A percentile compares a stretch with the other conserved stretches of the same genome.
phyloP scores from a whole-genome alignment of 2,329 filamentous ascomycete species.

The Botrytis squamosa region DNA sequence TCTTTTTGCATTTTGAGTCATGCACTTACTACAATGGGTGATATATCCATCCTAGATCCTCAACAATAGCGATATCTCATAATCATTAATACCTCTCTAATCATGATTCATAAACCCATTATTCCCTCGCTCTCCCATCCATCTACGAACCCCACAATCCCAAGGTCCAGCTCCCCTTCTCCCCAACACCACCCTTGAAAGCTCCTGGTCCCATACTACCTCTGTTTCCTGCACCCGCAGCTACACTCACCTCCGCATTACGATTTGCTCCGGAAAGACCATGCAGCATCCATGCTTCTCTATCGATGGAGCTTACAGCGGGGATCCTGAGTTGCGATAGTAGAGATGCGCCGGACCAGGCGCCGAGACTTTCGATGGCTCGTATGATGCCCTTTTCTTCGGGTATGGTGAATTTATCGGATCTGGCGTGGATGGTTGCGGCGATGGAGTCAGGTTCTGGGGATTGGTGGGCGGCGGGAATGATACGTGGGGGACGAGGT shows the following conservation, averaged over 20 bases:
- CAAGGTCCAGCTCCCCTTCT: constrained; percentile 56
- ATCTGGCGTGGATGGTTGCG: constrained; percentile 52
- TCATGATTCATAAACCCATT: neutral
- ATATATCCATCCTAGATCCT: neutral
- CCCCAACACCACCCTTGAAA: constrained; percentile 44
- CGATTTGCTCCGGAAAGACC: constrained; percentile 62
- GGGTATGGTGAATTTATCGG: constrained; percentile 42
- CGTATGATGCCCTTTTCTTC: constrained; percentile 59
- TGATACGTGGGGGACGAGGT: neutral
- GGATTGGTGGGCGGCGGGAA: constrained; percentile 36
- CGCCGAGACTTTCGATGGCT: constrained; percentile 66
- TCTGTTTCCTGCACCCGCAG: constrained; percentile 48
- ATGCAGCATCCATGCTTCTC: constrained; percentile 68
- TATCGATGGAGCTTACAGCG: constrained; percentile 67
- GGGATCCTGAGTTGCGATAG: constrained; percentile 66
- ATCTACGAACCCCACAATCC: constrained; percentile 53
- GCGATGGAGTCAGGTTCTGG: constrained; percentile 59
- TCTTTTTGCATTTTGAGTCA: neutral
- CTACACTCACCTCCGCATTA: constrained; percentile 51
- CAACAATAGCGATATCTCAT: neutral
- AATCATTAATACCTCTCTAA: neutral
- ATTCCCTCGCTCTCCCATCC: neutral
- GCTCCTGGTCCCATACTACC: constrained; percentile 63
- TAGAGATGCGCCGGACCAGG: constrained; percentile 74
- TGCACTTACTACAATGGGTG: neutral